Base-by-base conservation (phyloP, 345 rosid species). In the Populus davidiana region DNA sequence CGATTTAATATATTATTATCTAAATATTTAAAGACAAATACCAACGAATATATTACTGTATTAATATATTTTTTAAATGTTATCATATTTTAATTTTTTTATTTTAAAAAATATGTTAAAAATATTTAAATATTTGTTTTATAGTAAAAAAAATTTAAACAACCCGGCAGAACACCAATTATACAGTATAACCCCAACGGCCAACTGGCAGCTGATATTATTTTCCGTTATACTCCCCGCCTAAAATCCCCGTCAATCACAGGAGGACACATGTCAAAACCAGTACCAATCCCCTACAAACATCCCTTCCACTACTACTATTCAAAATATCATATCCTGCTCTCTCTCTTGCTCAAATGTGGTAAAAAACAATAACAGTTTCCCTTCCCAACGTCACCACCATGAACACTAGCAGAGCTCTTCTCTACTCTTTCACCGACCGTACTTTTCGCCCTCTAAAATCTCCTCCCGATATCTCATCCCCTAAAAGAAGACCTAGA, bases 401-500 rank as follows among this genome's bases (percentile, higher is more conserved):
- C 78, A 81, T 94, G 98, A 90, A 85, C 87, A 86, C 86, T 63
- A 13, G 41, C 10, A 81, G 91, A 79, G 90, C 88, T 75, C 71
- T 86, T 39, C 85, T 91, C 71, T 91, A 75, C 87, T 85, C 91
- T 65, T 82, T 86, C 80, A 63, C 88, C 14, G 27, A 59, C 23
- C 89, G 86, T 67, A 81, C 77, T 66, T 68, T 72, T 31, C 78
- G 78, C 70, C 84, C 82, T 20, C 87, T 63, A 16, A 79, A 74
- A 52, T 70, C 81, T 0, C 83, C 87, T 1, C 83, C 90, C 71
- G 75, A 84, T 23, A 2, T 78, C 17, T 49, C 78, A 21, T 29
- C 78, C 44, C 80, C 77, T 20, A 82, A n/a, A 70, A 81, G 67
- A 29, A 44, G 70, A 50, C 47, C 27, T 75, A 72, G 63, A 67